phyloP scores from a whole-genome alignment of 257 asterid genomes.

The Solanum pinnatisectum region DNA sequence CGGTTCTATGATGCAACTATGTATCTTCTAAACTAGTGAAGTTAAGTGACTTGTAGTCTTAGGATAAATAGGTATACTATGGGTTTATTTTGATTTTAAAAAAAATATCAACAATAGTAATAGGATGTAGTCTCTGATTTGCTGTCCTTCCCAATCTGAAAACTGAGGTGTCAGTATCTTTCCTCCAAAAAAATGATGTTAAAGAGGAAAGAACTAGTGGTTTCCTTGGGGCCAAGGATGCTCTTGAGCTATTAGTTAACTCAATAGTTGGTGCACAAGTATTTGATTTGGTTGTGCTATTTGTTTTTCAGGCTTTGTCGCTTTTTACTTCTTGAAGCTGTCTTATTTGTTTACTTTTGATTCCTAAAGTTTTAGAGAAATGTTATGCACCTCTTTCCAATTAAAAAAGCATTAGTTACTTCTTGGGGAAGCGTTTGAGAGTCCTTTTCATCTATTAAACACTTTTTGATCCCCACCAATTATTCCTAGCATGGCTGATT shows the following conservation, averaged over 20 bases:
- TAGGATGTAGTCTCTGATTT: background rate
- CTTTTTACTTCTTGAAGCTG: background rate
- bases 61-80: background rate
- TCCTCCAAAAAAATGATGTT: background rate
- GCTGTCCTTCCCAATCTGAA: background rate
- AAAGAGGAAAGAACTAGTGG: background rate
- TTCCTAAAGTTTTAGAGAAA: background rate
- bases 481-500: background rate
- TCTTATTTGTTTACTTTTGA: background rate
- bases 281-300: background rate
- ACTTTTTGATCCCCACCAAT: background rate
- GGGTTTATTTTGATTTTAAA: background rate
- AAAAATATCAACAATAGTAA: background rate
- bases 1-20: background rate
- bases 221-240: background rate
- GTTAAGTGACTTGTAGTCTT: background rate
- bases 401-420: background rate
- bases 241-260: background rate
- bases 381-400: background rate
- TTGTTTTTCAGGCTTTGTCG: background rate
- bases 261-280: background rate
- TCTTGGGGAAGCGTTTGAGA: background rate
- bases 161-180: background rate
- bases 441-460: background rate
- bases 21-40: background rate